Percentiles rank a stretch among this genome's conserved stretches.
Conservation (phyloP, 306 rosid genomes). For the Castanopsis chinensis region DNA sequence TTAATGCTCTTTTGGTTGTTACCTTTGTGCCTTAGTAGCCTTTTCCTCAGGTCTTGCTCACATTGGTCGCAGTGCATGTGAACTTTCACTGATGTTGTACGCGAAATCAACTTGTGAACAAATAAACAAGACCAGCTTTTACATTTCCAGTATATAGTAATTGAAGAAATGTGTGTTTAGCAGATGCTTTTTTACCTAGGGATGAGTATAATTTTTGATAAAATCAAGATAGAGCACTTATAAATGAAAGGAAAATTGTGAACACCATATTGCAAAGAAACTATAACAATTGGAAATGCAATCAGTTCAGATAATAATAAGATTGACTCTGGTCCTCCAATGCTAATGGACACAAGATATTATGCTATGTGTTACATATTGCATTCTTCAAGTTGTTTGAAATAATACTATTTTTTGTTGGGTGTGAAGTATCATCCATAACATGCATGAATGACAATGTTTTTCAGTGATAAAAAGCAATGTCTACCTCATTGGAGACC, state of each 20-base stretch:
- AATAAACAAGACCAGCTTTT: slow-evolving; percentile 8
- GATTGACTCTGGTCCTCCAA: neutral
- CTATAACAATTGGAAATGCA: neutral
- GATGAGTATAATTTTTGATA: neutral
- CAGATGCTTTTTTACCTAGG: neutral
- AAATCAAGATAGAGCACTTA: neutral
- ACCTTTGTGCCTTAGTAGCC: slow-evolving; percentile 66
- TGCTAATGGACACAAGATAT: neutral
- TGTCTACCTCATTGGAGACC: neutral
- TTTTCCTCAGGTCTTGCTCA: slow-evolving; percentile 63
- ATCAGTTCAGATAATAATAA: neutral
- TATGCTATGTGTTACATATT: neutral
- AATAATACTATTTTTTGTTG: neutral
- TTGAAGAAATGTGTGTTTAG: neutral
- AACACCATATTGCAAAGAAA: neutral
- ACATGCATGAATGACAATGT: too few species aligned
- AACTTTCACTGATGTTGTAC: slow-evolving; percentile 60
- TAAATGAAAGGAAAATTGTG: neutral
- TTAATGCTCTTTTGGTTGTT: neutral
- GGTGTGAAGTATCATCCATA: too few species aligned
- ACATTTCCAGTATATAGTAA: neutral
- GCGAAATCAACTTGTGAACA: slow-evolving; percentile 42
- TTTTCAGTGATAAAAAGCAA: neutral
- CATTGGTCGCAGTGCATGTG: slow-evolving; percentile 83
- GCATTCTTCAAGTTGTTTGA: neutral